Evolutionary conservation across 164 flowering plant genomes (phyloP).

Genomic region (Paratinospora sagittata): DNA sequence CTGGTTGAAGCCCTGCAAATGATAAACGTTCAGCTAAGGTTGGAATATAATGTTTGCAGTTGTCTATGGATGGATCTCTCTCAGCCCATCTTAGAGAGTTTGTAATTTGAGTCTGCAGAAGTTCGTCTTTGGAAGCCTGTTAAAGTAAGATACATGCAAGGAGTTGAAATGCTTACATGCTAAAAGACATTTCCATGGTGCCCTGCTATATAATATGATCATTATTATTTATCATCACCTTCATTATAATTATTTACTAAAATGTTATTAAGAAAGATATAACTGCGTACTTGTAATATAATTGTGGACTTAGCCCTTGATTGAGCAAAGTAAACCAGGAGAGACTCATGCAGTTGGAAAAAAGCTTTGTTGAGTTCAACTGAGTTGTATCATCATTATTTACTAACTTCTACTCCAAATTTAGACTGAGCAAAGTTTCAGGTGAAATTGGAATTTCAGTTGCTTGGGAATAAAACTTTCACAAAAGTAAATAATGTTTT

Average conservation of each 20-base stretch:
- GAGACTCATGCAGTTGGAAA: no score
- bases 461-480: background rate
- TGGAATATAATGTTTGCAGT: conserved; percentile 43
- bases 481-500: background rate
- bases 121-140: conserved; percentile 47
- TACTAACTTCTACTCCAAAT: no score
- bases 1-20: conserved; percentile 59
- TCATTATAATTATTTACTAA: no score
- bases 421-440: no score
- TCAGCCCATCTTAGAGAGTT: conserved; percentile 64
- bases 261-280: no score
- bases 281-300: no score
- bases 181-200: background rate
- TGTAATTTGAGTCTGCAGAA: conserved; percentile 44
- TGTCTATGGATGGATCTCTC: conserved; percentile 30
- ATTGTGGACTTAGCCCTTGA: no score
- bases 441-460: background rate
- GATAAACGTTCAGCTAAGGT: conserved; percentile 53
- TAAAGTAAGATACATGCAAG: conserved; percentile 6
- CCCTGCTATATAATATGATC: background rate
- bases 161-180: background rate
- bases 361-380: no score
- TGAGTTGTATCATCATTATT: no score
- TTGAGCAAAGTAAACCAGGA: no score
- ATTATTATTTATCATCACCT: no score